These are phyloP conservation scores for Lentinus tigrinus DNA, from an alignment of 768 basidiomycete species.

Conservation along the genomic window DNA sequence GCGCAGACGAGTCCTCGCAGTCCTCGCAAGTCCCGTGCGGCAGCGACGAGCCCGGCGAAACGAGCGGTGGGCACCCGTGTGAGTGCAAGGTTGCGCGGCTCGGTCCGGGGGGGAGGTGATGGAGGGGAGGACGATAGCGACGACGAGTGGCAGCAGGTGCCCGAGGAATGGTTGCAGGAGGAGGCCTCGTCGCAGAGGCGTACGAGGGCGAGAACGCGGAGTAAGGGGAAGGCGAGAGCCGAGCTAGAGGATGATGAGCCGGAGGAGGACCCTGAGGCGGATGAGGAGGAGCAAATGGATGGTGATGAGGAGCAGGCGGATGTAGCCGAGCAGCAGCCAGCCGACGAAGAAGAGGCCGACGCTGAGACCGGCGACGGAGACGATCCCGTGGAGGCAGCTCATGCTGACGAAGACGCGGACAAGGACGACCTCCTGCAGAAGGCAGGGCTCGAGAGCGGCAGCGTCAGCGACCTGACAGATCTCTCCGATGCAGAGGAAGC, in stretches of 20 bases:
- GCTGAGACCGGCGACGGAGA: conserved; percentile 21
- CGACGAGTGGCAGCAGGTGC: conserved; percentile 75
- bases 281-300: conserved; percentile 3
- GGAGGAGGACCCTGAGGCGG: conserved; percentile 17
- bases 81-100: conserved; percentile 64
- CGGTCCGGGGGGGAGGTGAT: conserved; percentile 28
- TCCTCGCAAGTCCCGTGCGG: conserved; percentile 3
- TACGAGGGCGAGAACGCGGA: conserved; percentile 9
- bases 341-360: conserved; percentile 12
- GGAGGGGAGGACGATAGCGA: conserved; percentile 50
- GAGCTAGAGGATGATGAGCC: conserved; percentile 17
- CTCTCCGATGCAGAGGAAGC: conserved; percentile 50
- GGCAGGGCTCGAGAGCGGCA: conserved; percentile 64
- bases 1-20: conserved; percentile 5
- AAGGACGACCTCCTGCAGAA: conserved; percentile 23
- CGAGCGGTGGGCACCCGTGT: conserved; percentile 51
- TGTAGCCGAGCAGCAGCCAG: not conserved
- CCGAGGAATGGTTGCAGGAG: conserved; percentile 66
- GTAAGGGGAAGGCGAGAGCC: conserved; percentile 21
- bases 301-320: conserved; percentile 9
- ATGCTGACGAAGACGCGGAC: conserved; percentile 21
- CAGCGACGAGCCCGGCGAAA: not conserved
- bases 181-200: not conserved
- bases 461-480: conserved; percentile 74
- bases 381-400: conserved; percentile 14